phyloP scores from a whole-genome alignment of 1,284 basidiomycete genomes.

The Cutaneotrichosporon mucoides region DNA sequence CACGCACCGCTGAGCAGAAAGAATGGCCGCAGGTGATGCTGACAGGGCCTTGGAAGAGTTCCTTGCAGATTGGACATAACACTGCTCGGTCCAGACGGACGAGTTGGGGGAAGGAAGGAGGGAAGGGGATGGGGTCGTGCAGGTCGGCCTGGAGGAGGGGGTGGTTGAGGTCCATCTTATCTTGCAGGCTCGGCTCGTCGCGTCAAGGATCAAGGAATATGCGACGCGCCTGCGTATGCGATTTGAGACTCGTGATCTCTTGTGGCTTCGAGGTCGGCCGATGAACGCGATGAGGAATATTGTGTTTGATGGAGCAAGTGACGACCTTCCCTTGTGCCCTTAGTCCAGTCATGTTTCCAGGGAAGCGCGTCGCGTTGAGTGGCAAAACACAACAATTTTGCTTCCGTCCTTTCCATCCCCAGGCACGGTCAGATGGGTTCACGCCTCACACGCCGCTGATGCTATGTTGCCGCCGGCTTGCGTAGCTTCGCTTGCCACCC shows the following conservation, averaged over 20 bases:
- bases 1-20: conserved; percentile 47
- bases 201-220: too few species aligned
- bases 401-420: background rate
- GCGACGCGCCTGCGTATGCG: too few species aligned
- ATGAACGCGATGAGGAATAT: background rate
- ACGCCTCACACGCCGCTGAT: too few species aligned
- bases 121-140: conserved; percentile 36
- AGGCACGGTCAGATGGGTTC: too few species aligned
- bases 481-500: too few species aligned
- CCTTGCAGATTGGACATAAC: conserved; percentile 45
- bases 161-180: conserved; percentile 35
- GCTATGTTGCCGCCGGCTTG: background rate
- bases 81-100: conserved; percentile 36
- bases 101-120: conserved; percentile 30
- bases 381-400: background rate
- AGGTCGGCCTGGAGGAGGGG: conserved; percentile 29
- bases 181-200: background rate
- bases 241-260: too few species aligned
- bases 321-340: too few species aligned
- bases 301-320: background rate
- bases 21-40: conserved; percentile 45
- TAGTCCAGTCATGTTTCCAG: conserved; percentile 1
- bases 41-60: conserved; percentile 39
- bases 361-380: background rate
- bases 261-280: too few species aligned